phyloP scores from a whole-genome alignment of 805 yeast species.

The Vanderwaltozyma verrucispora region DNA sequence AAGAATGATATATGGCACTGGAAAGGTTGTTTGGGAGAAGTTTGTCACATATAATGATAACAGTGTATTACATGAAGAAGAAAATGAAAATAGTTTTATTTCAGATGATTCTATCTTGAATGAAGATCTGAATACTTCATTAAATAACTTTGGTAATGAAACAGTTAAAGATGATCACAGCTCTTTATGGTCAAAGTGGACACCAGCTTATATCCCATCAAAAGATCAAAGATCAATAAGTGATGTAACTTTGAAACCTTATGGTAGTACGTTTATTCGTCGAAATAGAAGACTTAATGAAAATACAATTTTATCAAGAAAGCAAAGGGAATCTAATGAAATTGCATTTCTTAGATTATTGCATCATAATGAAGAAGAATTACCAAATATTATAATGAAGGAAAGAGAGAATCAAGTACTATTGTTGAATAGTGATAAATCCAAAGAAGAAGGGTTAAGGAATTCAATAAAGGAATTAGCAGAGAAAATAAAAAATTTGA shows the following conservation, averaged over 20 bases:
- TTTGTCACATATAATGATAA: background rate
- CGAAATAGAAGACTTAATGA: too few relatives aligned
- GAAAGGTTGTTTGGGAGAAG: background rate
- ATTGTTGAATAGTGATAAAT: constrained; percentile 15
- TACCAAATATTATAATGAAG: constrained; percentile 23
- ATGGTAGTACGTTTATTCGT: constrained; percentile 31
- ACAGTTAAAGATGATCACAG: background rate
- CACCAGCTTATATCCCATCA: background rate
- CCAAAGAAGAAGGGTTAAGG: constrained; percentile 6
- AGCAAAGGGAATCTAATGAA: constrained; percentile 19
- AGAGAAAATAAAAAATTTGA: constrained; percentile 18
- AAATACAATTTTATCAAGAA: too few relatives aligned
- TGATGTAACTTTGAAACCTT: constrained; percentile 5
- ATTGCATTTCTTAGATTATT: constrained; percentile 25
- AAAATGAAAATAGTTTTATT: background rate
- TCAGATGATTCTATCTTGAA: background rate
- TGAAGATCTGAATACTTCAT: background rate
- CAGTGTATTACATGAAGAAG: background rate
- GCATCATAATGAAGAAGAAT: constrained; percentile 28
- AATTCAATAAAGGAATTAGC: constrained; percentile 20
- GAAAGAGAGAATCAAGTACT: constrained; percentile 19
- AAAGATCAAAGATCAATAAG: background rate
- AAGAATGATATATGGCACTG: background rate
- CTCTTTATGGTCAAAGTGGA: background rate
- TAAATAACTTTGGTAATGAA: too few relatives aligned